Base-by-base conservation (phyloP, 225 moss, liverwort and hornwort species). In the Pseudisothecium myosuroides region DNA sequence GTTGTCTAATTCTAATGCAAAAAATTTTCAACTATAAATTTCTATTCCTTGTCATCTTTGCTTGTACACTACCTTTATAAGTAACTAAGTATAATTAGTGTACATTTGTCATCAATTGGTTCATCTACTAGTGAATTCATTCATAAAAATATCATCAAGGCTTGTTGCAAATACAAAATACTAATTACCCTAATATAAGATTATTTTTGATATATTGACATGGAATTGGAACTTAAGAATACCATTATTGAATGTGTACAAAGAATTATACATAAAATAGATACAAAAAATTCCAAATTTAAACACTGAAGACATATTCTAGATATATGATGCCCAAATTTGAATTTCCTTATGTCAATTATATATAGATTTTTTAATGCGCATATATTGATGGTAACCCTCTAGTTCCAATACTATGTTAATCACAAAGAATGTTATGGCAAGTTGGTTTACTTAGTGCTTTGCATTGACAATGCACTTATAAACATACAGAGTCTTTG, bases 361-460 rank as follows among this genome's bases (percentile, higher is more conserved):
- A 29, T 29, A 5, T 45, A 1, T 26, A 6, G 1, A 29, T 9
- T 73, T 72, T 73, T 9, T 17, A 17, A 73, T 73, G 29, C 1
- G 0, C 2, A 6, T 45, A 17, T 0, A 73, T 18, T 31, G 19
- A 49, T 50, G 7, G 5, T 21, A 14, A 50, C 0, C 34, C 1
- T 34, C 8, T 34, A 76, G 7, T 76, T 76, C 1, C 19, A 50
- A 52, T 50, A 32, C 7, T 7, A 75, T 49, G 1, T 75, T 49
- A 75, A 19, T 2, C 0, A 32, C 3, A 12, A 50, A 34, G 1
- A 7, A 17, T 50, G 5, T 21, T 76, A 32, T 32, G 2, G 1
- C 5, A 50, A 20, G 8, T 0, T 0, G 0, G 0, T 21, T n/a
- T n/a, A n/a, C n/a, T n/a, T 21, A 21, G 13, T 32, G 20, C 2